These are phyloP conservation scores for Globisporangium acanthophoron DNA, from an alignment of 352 stramenopile genomes.

Conservation along the genomic window DNA sequence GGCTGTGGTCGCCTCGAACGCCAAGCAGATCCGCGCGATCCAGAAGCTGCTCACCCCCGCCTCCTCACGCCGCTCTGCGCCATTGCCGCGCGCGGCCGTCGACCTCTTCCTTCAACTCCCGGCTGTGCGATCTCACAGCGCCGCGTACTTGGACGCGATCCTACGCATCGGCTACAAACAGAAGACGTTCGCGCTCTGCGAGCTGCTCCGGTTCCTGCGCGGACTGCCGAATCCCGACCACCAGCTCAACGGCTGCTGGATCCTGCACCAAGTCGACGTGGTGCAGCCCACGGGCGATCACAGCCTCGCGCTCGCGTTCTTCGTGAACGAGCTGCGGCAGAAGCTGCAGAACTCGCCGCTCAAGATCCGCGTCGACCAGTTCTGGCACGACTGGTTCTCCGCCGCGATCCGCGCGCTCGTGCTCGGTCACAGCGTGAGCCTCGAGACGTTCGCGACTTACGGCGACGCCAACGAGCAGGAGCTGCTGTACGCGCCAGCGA, in stretches of 20 bases:
- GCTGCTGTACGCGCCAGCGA: conserved; percentile 1
- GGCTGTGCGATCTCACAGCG: not conserved
- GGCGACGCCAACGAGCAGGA: not conserved
- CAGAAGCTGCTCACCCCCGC: conserved; percentile 2
- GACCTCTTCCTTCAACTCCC: conserved; percentile 6
- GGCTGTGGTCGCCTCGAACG: not conserved
- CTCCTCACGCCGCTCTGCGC: not conserved
- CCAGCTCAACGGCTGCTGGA: conserved; percentile 7
- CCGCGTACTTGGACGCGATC: conserved; percentile 10
- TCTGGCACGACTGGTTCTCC: conserved; percentile 9
- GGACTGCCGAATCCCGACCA: conserved; percentile 8
- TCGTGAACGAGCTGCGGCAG: conserved; percentile 7
- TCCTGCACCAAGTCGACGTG: conserved; percentile 6
- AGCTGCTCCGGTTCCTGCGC: conserved; percentile 5
- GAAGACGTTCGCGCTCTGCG: not conserved
- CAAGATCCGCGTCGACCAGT: conserved; percentile 10
- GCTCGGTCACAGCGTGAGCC: conserved; percentile 1
- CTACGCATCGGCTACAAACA: conserved; percentile 2
- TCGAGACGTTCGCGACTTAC: not conserved
- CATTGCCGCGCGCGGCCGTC: not conserved
- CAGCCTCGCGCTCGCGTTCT: conserved; percentile 7
- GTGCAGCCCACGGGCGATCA: conserved; percentile 4
- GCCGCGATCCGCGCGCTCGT: conserved; percentile 4
- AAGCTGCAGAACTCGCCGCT: conserved; percentile 4
- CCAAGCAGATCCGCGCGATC: conserved; percentile 8